These are phyloP conservation scores for Wickerhamiella dianesei DNA, from an alignment of 805 yeast species.

Conservation along the genomic window DNA sequence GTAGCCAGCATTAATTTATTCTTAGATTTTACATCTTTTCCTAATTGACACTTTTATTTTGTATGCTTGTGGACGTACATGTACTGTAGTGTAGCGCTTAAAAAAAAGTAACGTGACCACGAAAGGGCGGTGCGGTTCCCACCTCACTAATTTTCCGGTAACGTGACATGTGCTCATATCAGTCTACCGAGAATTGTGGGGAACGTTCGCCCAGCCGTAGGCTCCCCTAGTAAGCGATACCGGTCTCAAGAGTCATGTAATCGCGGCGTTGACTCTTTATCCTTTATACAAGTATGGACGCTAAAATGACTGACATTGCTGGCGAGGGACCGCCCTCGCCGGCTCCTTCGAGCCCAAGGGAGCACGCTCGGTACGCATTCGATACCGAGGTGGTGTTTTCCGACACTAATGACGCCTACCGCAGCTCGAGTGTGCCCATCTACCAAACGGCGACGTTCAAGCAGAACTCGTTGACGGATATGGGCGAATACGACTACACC, in stretches of 20 bases:
- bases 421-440: constrained; percentile 74
- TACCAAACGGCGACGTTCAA: constrained; percentile 94
- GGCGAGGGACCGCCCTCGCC: constrained; percentile 25
- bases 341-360: constrained; percentile 25
- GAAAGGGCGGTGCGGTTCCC: too few relatives aligned
- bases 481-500: constrained; percentile 78
- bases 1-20: too few relatives aligned
- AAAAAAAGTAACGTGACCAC: too few relatives aligned
- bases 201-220: background rate
- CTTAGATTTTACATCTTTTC: too few relatives aligned
- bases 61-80: too few relatives aligned
- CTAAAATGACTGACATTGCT: background rate
- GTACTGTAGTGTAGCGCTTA: too few relatives aligned
- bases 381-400: constrained; percentile 61
- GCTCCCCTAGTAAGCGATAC: too few relatives aligned
- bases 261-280: too few relatives aligned
- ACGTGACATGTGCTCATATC: background rate
- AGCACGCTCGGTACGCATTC: constrained; percentile 32
- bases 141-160: too few relatives aligned
- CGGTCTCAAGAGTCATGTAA: background rate
- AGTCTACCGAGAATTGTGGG: background rate
- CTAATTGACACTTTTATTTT: too few relatives aligned
- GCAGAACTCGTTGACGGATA: constrained; percentile 53
- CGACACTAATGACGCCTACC: constrained; percentile 52
- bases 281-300: background rate